phyloP scores from a whole-genome alignment of 495 filamentous ascomycete genomes.

The Podospora tetraspora region DNA sequence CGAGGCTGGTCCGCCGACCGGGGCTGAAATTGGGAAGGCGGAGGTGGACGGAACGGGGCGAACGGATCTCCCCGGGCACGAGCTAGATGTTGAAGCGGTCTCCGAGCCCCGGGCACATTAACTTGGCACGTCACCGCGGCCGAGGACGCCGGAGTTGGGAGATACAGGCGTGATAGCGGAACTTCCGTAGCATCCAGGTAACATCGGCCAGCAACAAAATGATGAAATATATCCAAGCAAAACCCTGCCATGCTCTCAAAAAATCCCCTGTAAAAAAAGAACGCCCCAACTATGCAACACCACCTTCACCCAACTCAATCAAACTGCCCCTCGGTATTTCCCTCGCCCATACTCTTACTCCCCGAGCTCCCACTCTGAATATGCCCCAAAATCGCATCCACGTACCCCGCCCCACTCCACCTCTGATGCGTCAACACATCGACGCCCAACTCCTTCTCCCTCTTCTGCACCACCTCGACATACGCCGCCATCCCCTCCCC shows the following conservation, averaged over 20 bases:
- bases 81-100: background rate
- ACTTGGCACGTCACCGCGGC: background rate
- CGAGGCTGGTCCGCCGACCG: background rate
- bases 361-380: constrained; percentile 87
- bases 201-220: background rate
- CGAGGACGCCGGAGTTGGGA: background rate
- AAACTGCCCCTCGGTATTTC: constrained; percentile 67
- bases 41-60: background rate
- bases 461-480: constrained; percentile 78
- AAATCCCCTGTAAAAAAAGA: background rate
- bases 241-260: background rate
- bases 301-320: constrained; percentile 17
- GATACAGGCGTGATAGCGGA: background rate
- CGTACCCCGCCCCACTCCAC: constrained; percentile 89
- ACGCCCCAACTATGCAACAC: background rate
- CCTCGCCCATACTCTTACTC: constrained; percentile 78
- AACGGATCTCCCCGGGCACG: background rate
- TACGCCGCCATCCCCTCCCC: constrained; percentile 92
- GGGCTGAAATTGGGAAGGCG: background rate
- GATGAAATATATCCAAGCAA: background rate
- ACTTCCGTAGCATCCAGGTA: background rate
- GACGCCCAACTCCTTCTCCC: constrained; percentile 87
- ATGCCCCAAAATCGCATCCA: constrained; percentile 87
- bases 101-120: background rate
- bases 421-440: constrained; percentile 98